Conservation (phyloP, 352 stramenopile genomes). For the Phytophthora pluvialis region DNA sequence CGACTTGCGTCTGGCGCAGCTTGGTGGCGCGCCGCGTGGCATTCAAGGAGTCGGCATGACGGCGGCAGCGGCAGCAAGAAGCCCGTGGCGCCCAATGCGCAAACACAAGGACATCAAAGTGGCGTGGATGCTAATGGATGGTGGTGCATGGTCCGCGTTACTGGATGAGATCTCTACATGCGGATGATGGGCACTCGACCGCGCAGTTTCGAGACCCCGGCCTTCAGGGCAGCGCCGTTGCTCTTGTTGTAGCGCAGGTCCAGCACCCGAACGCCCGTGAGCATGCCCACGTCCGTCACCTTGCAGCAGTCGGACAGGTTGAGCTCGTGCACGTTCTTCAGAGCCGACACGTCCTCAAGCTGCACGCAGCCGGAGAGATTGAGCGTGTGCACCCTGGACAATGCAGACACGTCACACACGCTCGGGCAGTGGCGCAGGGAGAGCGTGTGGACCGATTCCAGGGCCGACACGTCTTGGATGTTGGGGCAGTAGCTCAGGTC, state of each 20-base stretch:
- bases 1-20: too few relatives aligned
- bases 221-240: conserved; percentile 27
- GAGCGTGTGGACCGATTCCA: conserved; percentile 59
- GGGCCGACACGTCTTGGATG: conserved; percentile 53
- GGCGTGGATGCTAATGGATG: conserved; percentile 12
- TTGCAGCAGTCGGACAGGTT: conserved; percentile 68
- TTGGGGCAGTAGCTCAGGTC: conserved; percentile 73
- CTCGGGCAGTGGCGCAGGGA: conserved; percentile 65
- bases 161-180: conserved; percentile 30
- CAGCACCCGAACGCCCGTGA: conserved; percentile 61
- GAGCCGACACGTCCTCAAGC: conserved; percentile 52
- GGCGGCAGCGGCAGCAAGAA: too few relatives aligned
- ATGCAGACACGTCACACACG: conserved; percentile 52
- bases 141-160: conserved; percentile 4
- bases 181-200: conserved; percentile 35
- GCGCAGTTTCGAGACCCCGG: conserved; percentile 34
- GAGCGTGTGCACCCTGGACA: conserved; percentile 54
- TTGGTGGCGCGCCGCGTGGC: too few relatives aligned
- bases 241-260: conserved; percentile 68
- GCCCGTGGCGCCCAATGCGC: conserved; percentile 4
- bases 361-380: conserved; percentile 65
- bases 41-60: too few relatives aligned
- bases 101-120: conserved; percentile 20
- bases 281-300: conserved; percentile 56
- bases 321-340: conserved; percentile 57